Evolutionary conservation across 2,329 filamentous ascomycete genomes (phyloP).

Genomic region (Neoascochyta sp.): DNA sequence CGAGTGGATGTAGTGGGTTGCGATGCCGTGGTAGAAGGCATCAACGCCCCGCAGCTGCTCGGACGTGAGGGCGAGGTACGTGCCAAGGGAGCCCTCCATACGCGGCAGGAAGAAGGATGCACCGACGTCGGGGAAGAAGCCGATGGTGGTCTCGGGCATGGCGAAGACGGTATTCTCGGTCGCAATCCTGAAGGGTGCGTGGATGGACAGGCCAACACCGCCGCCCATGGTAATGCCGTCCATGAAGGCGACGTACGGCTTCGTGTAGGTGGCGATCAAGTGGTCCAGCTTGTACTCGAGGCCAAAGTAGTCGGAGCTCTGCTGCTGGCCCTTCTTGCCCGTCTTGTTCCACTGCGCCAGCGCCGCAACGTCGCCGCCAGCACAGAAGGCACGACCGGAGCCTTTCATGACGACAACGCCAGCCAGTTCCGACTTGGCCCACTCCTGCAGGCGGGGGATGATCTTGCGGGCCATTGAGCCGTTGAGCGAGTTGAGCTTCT

Average conservation of each 20-base stretch:
- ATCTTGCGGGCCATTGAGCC: slow-evolving; percentile 96
- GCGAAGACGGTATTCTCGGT: slow-evolving; percentile 94
- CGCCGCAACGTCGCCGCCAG: slow-evolving; percentile 82
- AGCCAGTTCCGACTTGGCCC: slow-evolving; percentile 90
- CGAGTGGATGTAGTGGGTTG: slow-evolving; percentile 95
- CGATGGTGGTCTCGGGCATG: slow-evolving; percentile 98
- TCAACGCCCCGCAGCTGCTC: slow-evolving; percentile 78
- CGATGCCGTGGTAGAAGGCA: slow-evolving; percentile 84
- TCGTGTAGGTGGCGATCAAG: slow-evolving; percentile 86
- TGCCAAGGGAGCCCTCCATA: slow-evolving; percentile 81
- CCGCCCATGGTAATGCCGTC: slow-evolving; percentile 99
- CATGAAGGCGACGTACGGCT: slow-evolving; percentile 94
- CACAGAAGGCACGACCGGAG: slow-evolving; percentile 81
- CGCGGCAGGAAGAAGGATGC: slow-evolving; percentile 93
- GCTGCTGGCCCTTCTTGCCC: slow-evolving; percentile 65
- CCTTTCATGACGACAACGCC: slow-evolving; percentile 93
- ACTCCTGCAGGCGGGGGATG: slow-evolving; percentile 81
- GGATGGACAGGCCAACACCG: slow-evolving; percentile 87
- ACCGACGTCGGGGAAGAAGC: slow-evolving; percentile 97
- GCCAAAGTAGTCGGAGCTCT: slow-evolving; percentile 80
- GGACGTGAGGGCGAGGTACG: slow-evolving; percentile 89
- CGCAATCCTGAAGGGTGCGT: slow-evolving; percentile 93
- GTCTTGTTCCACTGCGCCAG: slow-evolving; percentile 71
- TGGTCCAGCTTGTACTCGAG: slow-evolving; percentile 97
- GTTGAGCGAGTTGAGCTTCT: slow-evolving; percentile 88